A percentile compares a stretch with the other conserved stretches of the same genome.
These are phyloP conservation scores for Pilobolus umbonatus DNA, from an alignment of 192 early-diverging fungal genomes.

Conservation along the genomic window DNA sequence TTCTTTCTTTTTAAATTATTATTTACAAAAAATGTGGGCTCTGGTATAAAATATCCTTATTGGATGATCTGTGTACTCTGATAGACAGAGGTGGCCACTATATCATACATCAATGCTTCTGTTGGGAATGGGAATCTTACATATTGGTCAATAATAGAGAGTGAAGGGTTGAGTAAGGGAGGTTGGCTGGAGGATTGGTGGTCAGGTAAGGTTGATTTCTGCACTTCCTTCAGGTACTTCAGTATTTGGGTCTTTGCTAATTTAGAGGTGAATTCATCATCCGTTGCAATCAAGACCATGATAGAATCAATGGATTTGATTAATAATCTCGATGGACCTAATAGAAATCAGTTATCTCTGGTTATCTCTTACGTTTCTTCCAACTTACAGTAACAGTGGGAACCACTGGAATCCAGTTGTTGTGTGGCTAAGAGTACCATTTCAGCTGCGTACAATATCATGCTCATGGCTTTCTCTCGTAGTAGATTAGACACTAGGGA, in stretches of 20 bases:
- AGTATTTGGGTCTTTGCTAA: background rate
- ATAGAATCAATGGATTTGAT: conserved; percentile 6
- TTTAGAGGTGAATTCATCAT: background rate
- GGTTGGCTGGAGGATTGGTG: background rate
- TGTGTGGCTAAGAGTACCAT: background rate
- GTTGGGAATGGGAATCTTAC: background rate
- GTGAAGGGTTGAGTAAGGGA: conserved; percentile 3
- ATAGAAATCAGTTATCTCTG: background rate
- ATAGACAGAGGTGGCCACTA: background rate
- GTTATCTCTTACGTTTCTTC: background rate
- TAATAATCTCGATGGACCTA: background rate
- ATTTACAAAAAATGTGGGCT: too few relatives aligned
- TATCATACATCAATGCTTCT: conserved; percentile 11
- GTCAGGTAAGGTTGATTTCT: background rate
- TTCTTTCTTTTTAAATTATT: background rate
- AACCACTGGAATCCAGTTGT: background rate
- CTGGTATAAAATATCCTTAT: too few relatives aligned
- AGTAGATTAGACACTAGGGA: background rate
- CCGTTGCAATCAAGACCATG: background rate
- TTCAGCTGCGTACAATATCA: conserved; percentile 1
- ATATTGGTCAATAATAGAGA: conserved; percentile 1
- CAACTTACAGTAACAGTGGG: conserved; percentile 1
- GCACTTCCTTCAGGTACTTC: conserved; percentile 1
- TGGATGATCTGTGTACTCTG: background rate
- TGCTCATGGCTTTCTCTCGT: conserved; percentile 1